Percentiles rank a stretch among this genome's conserved stretches.
These are phyloP conservation scores for Globisporangium recalcitrans DNA, from an alignment of 352 stramenopile species.

Conservation along the genomic window DNA sequence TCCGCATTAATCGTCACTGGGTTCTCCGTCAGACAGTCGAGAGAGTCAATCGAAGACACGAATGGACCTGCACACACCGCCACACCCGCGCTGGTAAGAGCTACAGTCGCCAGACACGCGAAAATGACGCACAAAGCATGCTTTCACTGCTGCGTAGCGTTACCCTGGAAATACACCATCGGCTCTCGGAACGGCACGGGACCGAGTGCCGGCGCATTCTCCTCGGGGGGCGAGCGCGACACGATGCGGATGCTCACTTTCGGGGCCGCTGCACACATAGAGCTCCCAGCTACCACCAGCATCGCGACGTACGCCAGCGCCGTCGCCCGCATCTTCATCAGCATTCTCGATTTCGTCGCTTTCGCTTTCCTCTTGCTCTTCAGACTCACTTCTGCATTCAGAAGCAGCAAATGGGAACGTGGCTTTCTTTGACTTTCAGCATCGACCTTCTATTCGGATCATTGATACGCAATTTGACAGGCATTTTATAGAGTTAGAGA, in stretches of 20 bases:
- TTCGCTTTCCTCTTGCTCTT: neutral
- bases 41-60: constrained; percentile 21
- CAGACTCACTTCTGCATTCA: too few species aligned
- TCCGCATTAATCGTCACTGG: constrained; percentile 35
- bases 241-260: constrained; percentile 67
- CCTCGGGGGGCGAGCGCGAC: constrained; percentile 21
- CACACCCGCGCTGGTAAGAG: neutral
- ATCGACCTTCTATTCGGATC: neutral
- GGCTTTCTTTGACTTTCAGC: neutral
- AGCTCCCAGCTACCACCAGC: constrained; percentile 20
- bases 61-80: constrained; percentile 28
- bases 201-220: constrained; percentile 11
- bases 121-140: neutral
- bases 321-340: constrained; percentile 12
- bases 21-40: constrained; percentile 43
- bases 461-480: neutral
- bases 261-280: constrained; percentile 32
- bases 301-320: constrained; percentile 16
- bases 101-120: neutral
- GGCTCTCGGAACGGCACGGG: constrained; percentile 50
- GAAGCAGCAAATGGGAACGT: neutral
- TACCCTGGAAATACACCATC: constrained; percentile 36
- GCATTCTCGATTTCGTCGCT: neutral
- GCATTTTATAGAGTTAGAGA: neutral
- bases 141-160: too few species aligned